These are phyloP conservation scores for Apiospora kogelbergensis DNA, from an alignment of 2,329 filamentous ascomycete genomes.

Conservation along the genomic window DNA sequence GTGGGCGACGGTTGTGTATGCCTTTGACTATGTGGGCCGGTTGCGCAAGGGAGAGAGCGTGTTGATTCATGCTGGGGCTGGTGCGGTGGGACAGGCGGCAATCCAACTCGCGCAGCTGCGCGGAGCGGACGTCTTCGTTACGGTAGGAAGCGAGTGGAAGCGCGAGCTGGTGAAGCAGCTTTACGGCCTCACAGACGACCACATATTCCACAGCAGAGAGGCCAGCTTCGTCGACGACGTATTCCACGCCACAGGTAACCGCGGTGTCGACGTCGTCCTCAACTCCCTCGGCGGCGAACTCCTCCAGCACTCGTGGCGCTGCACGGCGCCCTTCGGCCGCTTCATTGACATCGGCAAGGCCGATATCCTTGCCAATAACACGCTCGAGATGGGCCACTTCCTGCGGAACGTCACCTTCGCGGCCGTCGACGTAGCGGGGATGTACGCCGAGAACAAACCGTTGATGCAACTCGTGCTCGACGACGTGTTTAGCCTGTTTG, in stretches of 20 bases:
- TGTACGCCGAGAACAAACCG: constrained; percentile 10
- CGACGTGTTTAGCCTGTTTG: constrained; percentile 1
- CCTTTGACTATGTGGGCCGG: constrained; percentile 31
- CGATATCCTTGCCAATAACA: constrained; percentile 9
- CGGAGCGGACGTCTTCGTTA: constrained; percentile 42
- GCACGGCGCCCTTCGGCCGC: constrained; percentile 5
- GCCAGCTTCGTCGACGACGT: constrained; percentile 34
- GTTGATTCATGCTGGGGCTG: constrained; percentile 43
- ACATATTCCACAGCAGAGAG: constrained; percentile 37
- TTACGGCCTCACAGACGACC: constrained; percentile 32
- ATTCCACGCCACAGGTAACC: constrained; percentile 27
- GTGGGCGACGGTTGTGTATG: constrained; percentile 43
- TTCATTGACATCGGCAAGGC: constrained; percentile 10
- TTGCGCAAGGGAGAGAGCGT: constrained; percentile 31
- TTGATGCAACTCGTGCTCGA: not conserved
- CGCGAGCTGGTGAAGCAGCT: constrained; percentile 29
- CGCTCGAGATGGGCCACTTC: constrained; percentile 9
- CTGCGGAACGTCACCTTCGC: constrained; percentile 7
- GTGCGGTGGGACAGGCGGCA: constrained; percentile 43
- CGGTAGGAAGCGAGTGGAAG: constrained; percentile 36
- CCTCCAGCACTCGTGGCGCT: constrained; percentile 2
- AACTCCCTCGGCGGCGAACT: constrained; percentile 37
- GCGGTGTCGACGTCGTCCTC: constrained; percentile 43
- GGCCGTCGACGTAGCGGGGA: constrained; percentile 2
- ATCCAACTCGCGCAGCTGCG: constrained; percentile 36